Conservation (phyloP, 2,329 filamentous ascomycete species). For the Tolypocladium ophioglossoides region DNA sequence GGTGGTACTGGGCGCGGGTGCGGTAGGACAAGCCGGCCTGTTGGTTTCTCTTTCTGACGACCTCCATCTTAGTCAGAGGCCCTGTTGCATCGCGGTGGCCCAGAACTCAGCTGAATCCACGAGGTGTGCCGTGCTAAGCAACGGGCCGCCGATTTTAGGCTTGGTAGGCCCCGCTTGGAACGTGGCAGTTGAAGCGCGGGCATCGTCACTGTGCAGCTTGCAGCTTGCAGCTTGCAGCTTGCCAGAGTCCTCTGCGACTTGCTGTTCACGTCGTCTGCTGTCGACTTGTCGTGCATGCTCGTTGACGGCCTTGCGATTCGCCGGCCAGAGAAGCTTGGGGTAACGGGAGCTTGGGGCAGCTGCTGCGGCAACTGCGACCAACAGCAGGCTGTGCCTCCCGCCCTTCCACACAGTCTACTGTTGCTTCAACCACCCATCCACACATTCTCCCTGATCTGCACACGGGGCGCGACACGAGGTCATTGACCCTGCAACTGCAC, state of each 20-base stretch:
- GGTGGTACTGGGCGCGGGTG: neutral
- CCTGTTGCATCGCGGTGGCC: neutral
- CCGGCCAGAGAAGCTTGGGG: neutral
- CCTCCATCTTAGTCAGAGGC: neutral
- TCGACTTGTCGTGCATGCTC: neutral
- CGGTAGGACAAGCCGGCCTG: neutral
- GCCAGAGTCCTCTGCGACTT: too few species aligned
- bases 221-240: too few species aligned
- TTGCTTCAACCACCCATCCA: neutral
- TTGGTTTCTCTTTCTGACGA: neutral
- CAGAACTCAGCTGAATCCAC: too few species aligned
- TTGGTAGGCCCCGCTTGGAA: neutral
- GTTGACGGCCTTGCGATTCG: neutral
- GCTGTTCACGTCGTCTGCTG: neutral
- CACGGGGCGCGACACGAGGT: neutral
- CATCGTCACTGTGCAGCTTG: neutral
- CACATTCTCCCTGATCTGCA: neutral
- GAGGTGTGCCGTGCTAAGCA: neutral
- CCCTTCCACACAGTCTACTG: neutral
- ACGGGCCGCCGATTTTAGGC: neutral
- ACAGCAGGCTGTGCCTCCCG: neutral
- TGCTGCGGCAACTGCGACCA: neutral
- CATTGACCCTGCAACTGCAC: neutral
- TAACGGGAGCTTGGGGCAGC: neutral
- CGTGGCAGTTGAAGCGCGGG: neutral